Percentiles rank a stretch among this genome's conserved stretches.
Conservation (phyloP, 2,329 filamentous ascomycete species). For the Aspergillus hortae region DNA sequence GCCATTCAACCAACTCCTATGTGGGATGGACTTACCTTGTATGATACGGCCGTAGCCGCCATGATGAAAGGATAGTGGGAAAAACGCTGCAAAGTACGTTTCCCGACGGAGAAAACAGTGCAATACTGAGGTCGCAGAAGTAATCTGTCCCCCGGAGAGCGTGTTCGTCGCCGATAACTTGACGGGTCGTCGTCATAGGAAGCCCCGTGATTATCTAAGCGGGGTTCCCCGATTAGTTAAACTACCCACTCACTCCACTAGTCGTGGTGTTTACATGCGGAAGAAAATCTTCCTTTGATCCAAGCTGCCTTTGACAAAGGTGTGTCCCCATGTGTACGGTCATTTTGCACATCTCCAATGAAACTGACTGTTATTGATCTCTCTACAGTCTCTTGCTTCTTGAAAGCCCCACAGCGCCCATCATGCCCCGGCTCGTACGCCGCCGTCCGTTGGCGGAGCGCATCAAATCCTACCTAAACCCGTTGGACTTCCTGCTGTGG, state of each 20-base stretch:
- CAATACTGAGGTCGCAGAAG: background rate
- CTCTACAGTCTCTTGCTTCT: background rate
- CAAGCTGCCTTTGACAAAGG: background rate
- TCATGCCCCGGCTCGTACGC: conserved; percentile 79
- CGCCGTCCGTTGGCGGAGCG: conserved; percentile 75
- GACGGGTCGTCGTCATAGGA: conserved; percentile 14
- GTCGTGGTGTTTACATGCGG: conserved; percentile 13
- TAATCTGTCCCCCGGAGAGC: background rate
- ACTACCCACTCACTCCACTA: conserved; percentile 1
- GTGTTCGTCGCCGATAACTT: background rate
- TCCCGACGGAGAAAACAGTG: background rate
- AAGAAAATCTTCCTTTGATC: conserved; percentile 8
- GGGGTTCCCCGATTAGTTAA: conserved; percentile 3
- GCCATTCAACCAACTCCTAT: background rate
- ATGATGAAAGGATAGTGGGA: conserved; percentile 37
- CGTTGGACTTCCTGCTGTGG: conserved; percentile 86
- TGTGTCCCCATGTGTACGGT: background rate
- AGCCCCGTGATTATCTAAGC: conserved; percentile 19
- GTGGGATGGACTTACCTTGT: conserved; percentile 44
- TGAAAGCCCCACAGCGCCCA: conserved; percentile 27
- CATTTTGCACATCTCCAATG: too few relatives aligned
- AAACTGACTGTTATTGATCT: background rate
- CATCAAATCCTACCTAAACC: conserved; percentile 75
- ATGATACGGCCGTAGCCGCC: conserved; percentile 56
- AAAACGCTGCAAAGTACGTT: background rate